Conservation (phyloP, 257 asterid species). For the Handroanthus guayacan region DNA sequence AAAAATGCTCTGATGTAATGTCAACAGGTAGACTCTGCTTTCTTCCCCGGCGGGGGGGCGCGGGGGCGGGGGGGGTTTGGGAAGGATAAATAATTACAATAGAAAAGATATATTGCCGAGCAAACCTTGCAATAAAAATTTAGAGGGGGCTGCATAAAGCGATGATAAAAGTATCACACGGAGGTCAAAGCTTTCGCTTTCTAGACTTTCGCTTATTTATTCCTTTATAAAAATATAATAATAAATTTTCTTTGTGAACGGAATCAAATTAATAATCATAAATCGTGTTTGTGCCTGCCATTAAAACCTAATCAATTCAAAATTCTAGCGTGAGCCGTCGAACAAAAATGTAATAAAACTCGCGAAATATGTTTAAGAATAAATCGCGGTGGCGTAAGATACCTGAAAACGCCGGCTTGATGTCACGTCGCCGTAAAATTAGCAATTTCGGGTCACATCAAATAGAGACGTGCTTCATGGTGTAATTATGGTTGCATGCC, state of each 20-base stretch:
- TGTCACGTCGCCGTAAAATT: constrained; percentile 60
- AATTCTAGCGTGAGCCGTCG: constrained; percentile 34
- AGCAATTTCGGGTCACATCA: constrained; percentile 51
- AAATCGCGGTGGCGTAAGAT: constrained; percentile 43
- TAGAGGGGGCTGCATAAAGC: too few species aligned
- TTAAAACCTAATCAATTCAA: not conserved
- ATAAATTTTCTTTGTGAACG: not conserved
- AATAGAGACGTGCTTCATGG: constrained; percentile 46
- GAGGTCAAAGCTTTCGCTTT: constrained; percentile 37
- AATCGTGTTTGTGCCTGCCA: constrained; percentile 14
- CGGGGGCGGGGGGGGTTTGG: too few species aligned
- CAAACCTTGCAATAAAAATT: too few species aligned
- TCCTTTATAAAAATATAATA: not conserved
- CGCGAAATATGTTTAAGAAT: not conserved
- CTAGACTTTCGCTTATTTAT: not conserved
- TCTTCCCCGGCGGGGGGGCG: too few species aligned
- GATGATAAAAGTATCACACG: too few species aligned
- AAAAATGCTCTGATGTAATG: too few species aligned
- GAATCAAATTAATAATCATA: constrained; percentile 24
- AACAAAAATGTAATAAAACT: not conserved
- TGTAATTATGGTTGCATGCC: constrained; percentile 18
- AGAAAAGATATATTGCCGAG: too few species aligned
- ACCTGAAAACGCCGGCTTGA: constrained; percentile 51
- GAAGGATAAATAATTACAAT: too few species aligned
- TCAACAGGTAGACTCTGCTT: too few species aligned